A percentile compares a stretch with the other conserved stretches of the same genome.
Evolutionary conservation across 148 eudicot species (phyloP).

Genomic region (Cornus florida): DNA sequence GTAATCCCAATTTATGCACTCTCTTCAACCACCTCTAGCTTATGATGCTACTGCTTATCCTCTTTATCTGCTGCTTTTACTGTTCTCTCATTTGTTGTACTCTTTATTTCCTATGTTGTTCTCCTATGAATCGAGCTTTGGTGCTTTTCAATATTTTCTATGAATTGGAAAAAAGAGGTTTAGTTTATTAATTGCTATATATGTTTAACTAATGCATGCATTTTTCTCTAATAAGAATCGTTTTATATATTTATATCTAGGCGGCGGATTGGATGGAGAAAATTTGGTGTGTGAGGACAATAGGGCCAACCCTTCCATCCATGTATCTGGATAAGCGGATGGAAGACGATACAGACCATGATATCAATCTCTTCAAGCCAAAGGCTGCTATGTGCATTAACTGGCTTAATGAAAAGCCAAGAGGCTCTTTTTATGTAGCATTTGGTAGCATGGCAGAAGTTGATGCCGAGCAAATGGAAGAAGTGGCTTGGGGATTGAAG

Average conservation of each 20-base stretch:
- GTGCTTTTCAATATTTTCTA: slow-evolving; percentile 42
- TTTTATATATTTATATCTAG: slow-evolving; percentile 17
- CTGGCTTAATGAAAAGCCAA: slow-evolving; percentile 50
- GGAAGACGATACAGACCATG: slow-evolving; percentile 49
- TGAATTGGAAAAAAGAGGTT: slow-evolving; percentile 51
- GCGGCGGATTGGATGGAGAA: slow-evolving; percentile 44
- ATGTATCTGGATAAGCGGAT: slow-evolving; percentile 47
- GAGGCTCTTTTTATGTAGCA: slow-evolving; percentile 51
- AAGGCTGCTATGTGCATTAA: slow-evolving; percentile 17
- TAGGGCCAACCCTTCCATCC: slow-evolving; percentile 70
- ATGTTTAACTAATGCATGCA: too few relatives aligned
- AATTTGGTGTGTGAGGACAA: slow-evolving; percentile 32
- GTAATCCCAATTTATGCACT: too few relatives aligned
- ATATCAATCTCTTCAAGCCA: slow-evolving; percentile 45
- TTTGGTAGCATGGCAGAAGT: slow-evolving; percentile 57
- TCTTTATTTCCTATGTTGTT: too few relatives aligned
- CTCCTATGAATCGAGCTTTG: too few relatives aligned
- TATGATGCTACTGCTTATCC: too few relatives aligned
- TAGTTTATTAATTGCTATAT: too few relatives aligned
- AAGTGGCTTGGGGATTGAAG: slow-evolving; percentile 40
- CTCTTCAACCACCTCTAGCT: too few relatives aligned
- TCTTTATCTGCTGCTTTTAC: too few relatives aligned
- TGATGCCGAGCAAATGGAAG: slow-evolving; percentile 38
- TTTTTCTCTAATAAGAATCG: neutral
- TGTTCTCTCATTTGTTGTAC: too few relatives aligned